Evolutionary conservation across 345 rosid genomes (phyloP), one percentile per base, ranked within the genome.

Genomic region (Ricinus communis): DNA sequence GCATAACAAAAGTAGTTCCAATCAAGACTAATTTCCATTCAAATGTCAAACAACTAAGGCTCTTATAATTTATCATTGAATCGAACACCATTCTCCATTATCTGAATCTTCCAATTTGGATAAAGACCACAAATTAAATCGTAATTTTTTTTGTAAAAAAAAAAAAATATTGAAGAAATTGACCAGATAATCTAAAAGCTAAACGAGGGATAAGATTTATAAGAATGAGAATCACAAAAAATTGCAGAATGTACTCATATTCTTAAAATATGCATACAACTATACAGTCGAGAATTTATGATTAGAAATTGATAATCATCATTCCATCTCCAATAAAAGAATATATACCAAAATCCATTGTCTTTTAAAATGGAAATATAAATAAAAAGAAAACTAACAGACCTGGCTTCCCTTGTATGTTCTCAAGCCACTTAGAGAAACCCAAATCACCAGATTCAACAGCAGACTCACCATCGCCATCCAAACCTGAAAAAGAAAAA

Each of bases 381-480:
- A 30, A 27, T 18, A 28, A 1, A 14, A 30, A 27, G 62, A 43
- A 18, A 43, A 59, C 22, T 14, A 28, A 79, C 75, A 45, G 81
- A 91, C 97, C 92, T 76, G 93, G 85, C 64, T 81, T 86, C 66
- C 90, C 88, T 53, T 68, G 83, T 18, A 91, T 74, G 73, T 58
- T 79, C 57, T 82, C 84, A 66, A 90, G 77, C 97, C 91, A 91
- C 78, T 88, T 85, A 3, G 91, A 86, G 81, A 93, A 93, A 27
- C 98, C 98, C 81, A 93, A 74, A 84, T 93, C 96, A 58, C 66
- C 94, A 79, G 82, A 77, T 62, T 70, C 96, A 77, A 74, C 64
- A 75, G 53, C 85, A 71, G 9, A 79, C 68, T 47, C 80, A 55
- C 66, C 83, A 43, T 77, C 83, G 73, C 61, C 74, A 50, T 68